Conservation (phyloP, 192 early-diverging fungal species). For the Podila horticola region DNA sequence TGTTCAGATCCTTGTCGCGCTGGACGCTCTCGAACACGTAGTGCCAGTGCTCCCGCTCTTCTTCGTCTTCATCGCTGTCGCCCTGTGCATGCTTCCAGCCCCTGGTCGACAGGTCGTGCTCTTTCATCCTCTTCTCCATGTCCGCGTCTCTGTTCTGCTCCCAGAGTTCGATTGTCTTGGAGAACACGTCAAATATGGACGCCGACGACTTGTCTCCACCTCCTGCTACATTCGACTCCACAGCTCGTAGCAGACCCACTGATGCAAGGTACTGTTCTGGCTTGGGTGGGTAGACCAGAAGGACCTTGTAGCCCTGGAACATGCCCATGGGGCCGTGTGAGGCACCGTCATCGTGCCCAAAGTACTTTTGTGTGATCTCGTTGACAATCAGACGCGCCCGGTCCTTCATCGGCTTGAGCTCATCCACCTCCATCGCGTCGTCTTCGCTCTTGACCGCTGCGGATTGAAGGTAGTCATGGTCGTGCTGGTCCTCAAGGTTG, state of each 20-base stretch:
- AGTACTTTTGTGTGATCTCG: conserved; percentile 33
- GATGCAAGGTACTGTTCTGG: conserved; percentile 22
- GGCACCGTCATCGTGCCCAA: conserved; percentile 34
- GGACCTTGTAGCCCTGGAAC: conserved; percentile 39
- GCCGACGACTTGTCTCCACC: not conserved
- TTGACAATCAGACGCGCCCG: conserved; percentile 23
- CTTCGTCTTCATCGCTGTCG: not conserved
- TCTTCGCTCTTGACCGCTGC: not conserved
- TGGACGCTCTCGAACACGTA: conserved; percentile 7
- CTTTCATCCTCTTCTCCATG: not conserved
- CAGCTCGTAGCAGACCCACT: not conserved
- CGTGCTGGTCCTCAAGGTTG: conserved; percentile 33
- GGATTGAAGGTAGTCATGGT: not conserved
- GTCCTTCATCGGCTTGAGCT: conserved; percentile 2
- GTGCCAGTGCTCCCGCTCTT: conserved; percentile 5
- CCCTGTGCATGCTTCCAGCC: not conserved
- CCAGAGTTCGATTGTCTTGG: conserved; percentile 16
- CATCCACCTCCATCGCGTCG: not conserved
- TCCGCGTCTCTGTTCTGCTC: not conserved
- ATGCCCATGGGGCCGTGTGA: conserved; percentile 27
- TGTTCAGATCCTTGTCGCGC: not conserved
- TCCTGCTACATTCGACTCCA: not conserved
- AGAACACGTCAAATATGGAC: conserved; percentile 14
- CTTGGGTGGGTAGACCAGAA: conserved; percentile 32
- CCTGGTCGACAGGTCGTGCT: no score